Base-by-base conservation (phyloP, 495 filamentous ascomycete genomes). In the Evansstolkia leycettana region DNA sequence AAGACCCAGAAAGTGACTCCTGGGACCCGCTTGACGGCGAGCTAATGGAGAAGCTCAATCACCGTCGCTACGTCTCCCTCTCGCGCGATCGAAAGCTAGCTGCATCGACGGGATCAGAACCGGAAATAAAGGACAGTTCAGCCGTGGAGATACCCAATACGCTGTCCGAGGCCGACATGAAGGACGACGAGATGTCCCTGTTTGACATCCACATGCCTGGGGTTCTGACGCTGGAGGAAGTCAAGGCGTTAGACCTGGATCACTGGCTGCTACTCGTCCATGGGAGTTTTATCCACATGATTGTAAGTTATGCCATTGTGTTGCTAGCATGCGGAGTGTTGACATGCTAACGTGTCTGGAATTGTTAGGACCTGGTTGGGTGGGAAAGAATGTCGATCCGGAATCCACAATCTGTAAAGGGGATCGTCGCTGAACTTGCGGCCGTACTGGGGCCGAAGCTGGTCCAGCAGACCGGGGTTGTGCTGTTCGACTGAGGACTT, bases 11-110 rank as follows among this genome's bases (percentile, higher is more conserved):
- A 46, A 76, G 69, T 0, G 58, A 82, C 43, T 57, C 65, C 16
- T 98, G 88, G 88, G 70, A 84, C 45, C 64, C 65, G 1, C 62
- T 98, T 2, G 75, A 86, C 46, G 70, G 75, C 16, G 70, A 82
- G 26, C 45, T 84, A 12, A 50, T 78, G 32, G 48, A 60, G 14
- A 70, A 76, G 29, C 71, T 95, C 35, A 75, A 82, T 41, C 51
- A 54, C 31, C 64, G 70, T 17, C 68, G 72, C 31, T 94, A 84
- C 47, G 72, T 88, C 10, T 77, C 76, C 23, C 60, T 88, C 17
- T 75, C 77, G 0, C 52, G 58, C 33, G 67, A 78, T 38, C 57
- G 60, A 28, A 31, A 39, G 8, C 40, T 41, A 12, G 36, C 31
- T 3, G 25, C 40, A 16, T 7, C 33, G 9, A 38, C 38, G 5